Evolutionary conservation across 495 filamentous ascomycete genomes (phyloP), one percentile per base, ranked within the genome.

Genomic region (Neurospora sp.): DNA sequence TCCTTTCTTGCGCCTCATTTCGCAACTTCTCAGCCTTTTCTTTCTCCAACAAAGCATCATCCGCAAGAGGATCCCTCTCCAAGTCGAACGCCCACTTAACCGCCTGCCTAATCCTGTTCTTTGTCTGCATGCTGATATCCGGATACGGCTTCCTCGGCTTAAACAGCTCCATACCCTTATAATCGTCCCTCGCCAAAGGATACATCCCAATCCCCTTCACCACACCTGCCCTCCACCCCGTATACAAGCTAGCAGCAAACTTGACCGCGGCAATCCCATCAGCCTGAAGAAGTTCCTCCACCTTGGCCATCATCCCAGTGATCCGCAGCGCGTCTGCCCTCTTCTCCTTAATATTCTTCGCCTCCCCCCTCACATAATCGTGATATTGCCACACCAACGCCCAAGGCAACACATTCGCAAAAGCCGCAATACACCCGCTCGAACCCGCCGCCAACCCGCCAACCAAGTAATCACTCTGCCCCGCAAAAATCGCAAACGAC

Each of bases 381-480:
- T 85, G 79, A 80, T 89, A 92, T 11, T 91, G 82, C 70, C 79
- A 78, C 7, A 84, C 82, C 27, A 89, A 81, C 1, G 84, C 84
- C 76, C 85, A 86, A 5, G 90, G 91, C 70, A 91, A 89, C 39
- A 91, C 86, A 77, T 91, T 92, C 69, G 83, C 90, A 77, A 92
- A 91, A 5, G 89, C 91, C 3, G 88, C 86, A 74, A 92, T 90
- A 73, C 88, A 90, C 6, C 91, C 91, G 5, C 88, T 85, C 5
- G 85, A 87, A 4, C 90, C 90, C 1, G 88, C 88, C 9, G 83
- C 82, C 18, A 89, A 74, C 3, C 90, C 90, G 0, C 87, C 90
- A 40, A 92, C 79, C 46, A 93, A 79, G 78, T 92, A 93, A 76
- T 92, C 91, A 3, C 89, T 88, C 78, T 92, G 89, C 0, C 91